phyloP scores from a whole-genome alignment of 768 basidiomycete species.

The Russula compacta region DNA sequence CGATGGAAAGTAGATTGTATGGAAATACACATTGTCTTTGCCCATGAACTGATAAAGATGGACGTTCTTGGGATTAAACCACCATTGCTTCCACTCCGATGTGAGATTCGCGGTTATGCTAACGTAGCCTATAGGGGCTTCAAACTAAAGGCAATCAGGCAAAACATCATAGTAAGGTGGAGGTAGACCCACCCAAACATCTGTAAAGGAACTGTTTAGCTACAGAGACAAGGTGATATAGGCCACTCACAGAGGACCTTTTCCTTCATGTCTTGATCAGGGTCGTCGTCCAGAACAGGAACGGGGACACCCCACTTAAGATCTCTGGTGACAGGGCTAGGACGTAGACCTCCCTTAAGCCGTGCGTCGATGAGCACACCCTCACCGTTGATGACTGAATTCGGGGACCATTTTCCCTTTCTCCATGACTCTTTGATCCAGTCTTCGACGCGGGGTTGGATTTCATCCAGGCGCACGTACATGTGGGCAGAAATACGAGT shows the following conservation, averaged over 20 bases:
- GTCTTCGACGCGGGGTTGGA: constrained; percentile 76
- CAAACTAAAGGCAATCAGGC: constrained; percentile 50
- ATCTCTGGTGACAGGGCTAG: constrained; percentile 90
- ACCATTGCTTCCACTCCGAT: constrained; percentile 93
- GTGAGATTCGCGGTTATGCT: constrained; percentile 97
- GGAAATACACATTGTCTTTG: constrained; percentile 99
- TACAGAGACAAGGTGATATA: background rate
- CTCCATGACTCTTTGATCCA: constrained; percentile 79
- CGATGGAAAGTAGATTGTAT: constrained; percentile 90
- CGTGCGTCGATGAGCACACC: constrained; percentile 87
- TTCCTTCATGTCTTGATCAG: constrained; percentile 76
- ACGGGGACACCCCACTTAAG: constrained; percentile 95
- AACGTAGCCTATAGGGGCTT: constrained; percentile 93
- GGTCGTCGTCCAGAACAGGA: constrained; percentile 59
- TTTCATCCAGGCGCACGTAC: constrained; percentile 77
- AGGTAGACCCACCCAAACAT: constrained; percentile 79
- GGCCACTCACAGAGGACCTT: constrained; percentile 85
- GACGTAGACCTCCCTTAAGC: constrained; percentile 73
- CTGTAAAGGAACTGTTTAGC: constrained; percentile 30
- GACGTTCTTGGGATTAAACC: constrained; percentile 87
- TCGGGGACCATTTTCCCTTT: constrained; percentile 86
- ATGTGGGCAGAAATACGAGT: constrained; percentile 79
- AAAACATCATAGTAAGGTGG: background rate
- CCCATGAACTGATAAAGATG: constrained; percentile 98
- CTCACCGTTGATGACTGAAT: constrained; percentile 81